phyloP scores from a whole-genome alignment of 1,284 basidiomycete genomes.

The Retiboletus flavoniger region DNA sequence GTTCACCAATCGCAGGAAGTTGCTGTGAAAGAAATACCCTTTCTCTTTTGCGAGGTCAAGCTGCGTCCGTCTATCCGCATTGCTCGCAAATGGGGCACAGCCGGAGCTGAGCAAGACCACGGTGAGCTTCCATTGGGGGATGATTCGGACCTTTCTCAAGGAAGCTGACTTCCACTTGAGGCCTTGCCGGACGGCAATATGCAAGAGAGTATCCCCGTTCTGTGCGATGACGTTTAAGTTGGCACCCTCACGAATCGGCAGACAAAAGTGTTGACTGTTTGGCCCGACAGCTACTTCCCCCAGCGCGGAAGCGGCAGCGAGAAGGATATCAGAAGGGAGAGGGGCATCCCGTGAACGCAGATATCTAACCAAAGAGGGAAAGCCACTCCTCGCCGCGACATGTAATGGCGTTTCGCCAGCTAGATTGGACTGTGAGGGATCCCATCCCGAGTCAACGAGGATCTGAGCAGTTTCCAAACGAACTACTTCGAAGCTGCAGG shows the following conservation, averaged over 20 bases:
- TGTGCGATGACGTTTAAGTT: not conserved
- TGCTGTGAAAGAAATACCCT: not conserved
- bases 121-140: not conserved
- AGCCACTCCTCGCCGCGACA: conserved; percentile 2
- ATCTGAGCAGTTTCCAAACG: not conserved
- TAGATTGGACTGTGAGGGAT: not conserved
- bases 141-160: not conserved
- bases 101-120: conserved; percentile 1
- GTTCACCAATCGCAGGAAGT: not conserved
- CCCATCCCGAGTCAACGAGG: conserved; percentile 1
- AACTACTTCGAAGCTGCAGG: not conserved
- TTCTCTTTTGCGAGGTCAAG: conserved; percentile 3
- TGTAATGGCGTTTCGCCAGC: conserved; percentile 4
- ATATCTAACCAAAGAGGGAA: conserved; percentile 1
- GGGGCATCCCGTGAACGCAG: not conserved
- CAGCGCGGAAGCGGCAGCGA: not conserved
- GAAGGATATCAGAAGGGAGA: conserved; percentile 2
- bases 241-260: conserved; percentile 1
- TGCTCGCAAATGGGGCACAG: not conserved
- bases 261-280: not conserved
- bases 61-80: conserved; percentile 1
- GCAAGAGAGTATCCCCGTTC: conserved; percentile 4
- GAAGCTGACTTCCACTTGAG: not conserved
- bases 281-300: not conserved
- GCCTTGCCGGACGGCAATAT: not conserved